Evolutionary conservation across 2,329 filamentous ascomycete genomes (phyloP), one percentile per base, ranked within the genome.

Genomic region (Trichoderma semiorbis): DNA sequence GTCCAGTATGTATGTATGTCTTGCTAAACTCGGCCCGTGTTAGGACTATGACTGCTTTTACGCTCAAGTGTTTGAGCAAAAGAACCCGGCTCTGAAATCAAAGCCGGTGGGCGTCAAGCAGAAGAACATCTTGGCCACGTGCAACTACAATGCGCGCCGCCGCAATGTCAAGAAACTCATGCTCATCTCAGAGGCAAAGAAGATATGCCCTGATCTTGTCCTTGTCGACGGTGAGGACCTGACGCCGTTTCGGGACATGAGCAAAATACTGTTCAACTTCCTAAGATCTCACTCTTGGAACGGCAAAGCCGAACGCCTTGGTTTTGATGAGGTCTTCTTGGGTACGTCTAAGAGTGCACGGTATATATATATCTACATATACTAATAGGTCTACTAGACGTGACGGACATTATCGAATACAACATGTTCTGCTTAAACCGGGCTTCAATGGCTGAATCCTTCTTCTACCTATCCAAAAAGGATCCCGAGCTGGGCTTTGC

Each of bases 41-140:
- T 70, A 92, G 90, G 90, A 93, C 81, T 93, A 94, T 80, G 93
- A 95, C 83, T 97, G 93, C 84, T 98, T 98, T 85, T 98, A 98
- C 80, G 95, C 95, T 26, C 93, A 94, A 64, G 94, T 96, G 10
- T 91, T 96, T 75, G 94, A 98, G 82, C 91, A 91, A 74, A 91
- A 92, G 78, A 90, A 92, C 75, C 93, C 94, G 0, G 84, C 86
- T 3, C 84, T 98, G 71, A 93, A 90, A 78, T 85, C 87, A 1
- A 83, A 92, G 21, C 93, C 94, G 7, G 84, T 98, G 39, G 95
- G 94, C 43, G 90, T 97, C 72, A 93, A 95, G 81, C 95, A 98
- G 82, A 98, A 98, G 82, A 93, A 94, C 79, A 97, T 98, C 70
- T 86, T 96, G 53, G 93, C 95, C 26, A 97, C 94, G 5, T 97